A percentile compares a stretch with the other conserved stretches of the same genome.
These are phyloP conservation scores for Brachypodium distachyon DNA, from an alignment of 202 grass and related monocot species.

Conservation along the genomic window DNA sequence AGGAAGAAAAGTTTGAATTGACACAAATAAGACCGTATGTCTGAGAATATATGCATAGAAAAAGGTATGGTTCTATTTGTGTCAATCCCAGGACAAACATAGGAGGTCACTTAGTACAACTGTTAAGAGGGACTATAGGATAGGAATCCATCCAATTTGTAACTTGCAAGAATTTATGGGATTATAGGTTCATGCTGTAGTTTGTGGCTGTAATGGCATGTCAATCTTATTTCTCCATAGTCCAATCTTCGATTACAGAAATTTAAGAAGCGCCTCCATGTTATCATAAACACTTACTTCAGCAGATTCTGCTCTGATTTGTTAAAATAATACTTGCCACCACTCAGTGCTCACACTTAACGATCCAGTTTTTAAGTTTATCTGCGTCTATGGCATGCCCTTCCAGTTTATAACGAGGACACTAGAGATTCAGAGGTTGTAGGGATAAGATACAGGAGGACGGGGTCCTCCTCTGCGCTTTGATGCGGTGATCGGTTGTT, in stretches of 20 bases:
- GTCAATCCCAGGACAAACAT: background rate
- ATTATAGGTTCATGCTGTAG: background rate
- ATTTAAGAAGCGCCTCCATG: background rate
- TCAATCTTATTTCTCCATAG: background rate
- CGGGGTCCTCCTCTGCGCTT: background rate
- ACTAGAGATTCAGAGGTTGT: background rate
- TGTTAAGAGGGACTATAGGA: background rate
- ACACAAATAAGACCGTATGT: background rate
- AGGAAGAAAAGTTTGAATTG: background rate
- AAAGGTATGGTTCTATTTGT: background rate
- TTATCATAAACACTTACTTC: background rate
- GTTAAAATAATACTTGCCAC: background rate
- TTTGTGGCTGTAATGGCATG: background rate
- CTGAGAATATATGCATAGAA: no score
- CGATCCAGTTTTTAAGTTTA: background rate
- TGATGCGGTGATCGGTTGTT: background rate
- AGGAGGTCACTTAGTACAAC: background rate
- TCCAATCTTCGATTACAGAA: background rate
- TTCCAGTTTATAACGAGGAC: background rate
- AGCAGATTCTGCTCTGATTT: background rate
- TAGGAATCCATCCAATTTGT: background rate
- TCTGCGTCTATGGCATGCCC: background rate
- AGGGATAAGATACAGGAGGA: background rate
- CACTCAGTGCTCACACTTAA: background rate
- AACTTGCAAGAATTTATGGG: background rate